Conservation (phyloP, 169 alveolate genomes). For the Eimeria brunetti region DNA sequence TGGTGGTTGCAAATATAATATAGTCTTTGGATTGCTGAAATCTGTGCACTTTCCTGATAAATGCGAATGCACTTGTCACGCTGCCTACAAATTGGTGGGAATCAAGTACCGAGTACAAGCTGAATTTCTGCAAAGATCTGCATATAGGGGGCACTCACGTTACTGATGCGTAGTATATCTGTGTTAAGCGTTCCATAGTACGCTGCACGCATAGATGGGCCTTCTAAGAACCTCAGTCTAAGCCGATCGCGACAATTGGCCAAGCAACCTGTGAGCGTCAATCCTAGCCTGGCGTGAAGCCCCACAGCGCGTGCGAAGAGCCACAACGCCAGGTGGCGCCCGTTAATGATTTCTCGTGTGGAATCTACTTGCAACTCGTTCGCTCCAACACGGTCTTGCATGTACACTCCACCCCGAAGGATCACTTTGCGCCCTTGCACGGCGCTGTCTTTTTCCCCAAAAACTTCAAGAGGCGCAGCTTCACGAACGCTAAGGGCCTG, state of each 20-base stretch:
- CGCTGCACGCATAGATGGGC: slow-evolving; percentile 61
- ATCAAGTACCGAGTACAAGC: neutral
- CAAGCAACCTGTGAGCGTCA: slow-evolving; percentile 37
- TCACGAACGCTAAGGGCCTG: neutral
- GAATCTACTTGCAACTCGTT: slow-evolving; percentile 3
- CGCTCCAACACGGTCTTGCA: slow-evolving; percentile 65
- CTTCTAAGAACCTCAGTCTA: slow-evolving; percentile 10
- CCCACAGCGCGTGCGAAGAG: slow-evolving; percentile 65
- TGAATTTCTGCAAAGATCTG: neutral
- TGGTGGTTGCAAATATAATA: neutral
- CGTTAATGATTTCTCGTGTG: slow-evolving; percentile 18
- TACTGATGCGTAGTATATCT: slow-evolving; percentile 48
- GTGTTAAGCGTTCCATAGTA: slow-evolving; percentile 60
- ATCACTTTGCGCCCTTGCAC: slow-evolving; percentile 24
- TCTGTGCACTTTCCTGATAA: neutral
- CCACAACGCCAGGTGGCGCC: slow-evolving; percentile 72
- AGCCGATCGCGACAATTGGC: slow-evolving; percentile 59
- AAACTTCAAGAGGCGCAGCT: slow-evolving; percentile 31
- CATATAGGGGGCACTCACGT: slow-evolving; percentile 15
- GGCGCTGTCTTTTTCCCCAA: slow-evolving; percentile 28
- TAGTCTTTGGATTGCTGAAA: neutral
- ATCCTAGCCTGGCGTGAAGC: slow-evolving; percentile 44
- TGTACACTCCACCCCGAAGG: slow-evolving; percentile 67
- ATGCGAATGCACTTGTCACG: neutral
- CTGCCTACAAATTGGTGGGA: neutral